phyloP scores from a whole-genome alignment of 768 basidiomycete genomes.

The Auriscalpium vulgare region DNA sequence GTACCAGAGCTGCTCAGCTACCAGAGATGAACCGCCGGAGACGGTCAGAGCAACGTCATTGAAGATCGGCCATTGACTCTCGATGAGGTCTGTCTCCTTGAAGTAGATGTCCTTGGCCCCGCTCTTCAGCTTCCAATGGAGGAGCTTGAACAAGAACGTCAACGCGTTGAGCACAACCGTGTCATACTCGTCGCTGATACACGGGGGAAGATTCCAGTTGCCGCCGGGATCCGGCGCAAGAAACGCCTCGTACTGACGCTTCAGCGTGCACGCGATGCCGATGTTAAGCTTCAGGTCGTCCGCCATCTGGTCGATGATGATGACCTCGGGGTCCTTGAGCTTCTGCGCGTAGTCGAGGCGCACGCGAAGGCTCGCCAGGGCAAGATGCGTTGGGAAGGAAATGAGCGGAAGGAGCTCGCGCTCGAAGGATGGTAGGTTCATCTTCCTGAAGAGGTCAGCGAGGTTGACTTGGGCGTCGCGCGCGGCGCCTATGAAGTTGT shows the following conservation, averaged over 20 bases:
- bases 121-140: conserved; percentile 94
- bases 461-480: conserved; percentile 83
- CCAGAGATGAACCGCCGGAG: conserved; percentile 78
- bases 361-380: conserved; percentile 84
- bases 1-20: conserved; percentile 94
- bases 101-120: conserved; percentile 89
- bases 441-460: conserved; percentile 65
- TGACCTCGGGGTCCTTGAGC: conserved; percentile 77
- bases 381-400: conserved; percentile 90
- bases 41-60: conserved; percentile 87
- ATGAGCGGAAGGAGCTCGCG: conserved; percentile 84
- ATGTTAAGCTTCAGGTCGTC: conserved; percentile 90
- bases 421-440: conserved; percentile 90
- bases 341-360: conserved; percentile 85
- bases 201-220: conserved; percentile 83
- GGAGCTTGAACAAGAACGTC: conserved; percentile 83
- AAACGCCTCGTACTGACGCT: conserved; percentile 90
- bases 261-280: conserved; percentile 86
- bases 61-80: conserved; percentile 93
- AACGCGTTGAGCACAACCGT: conserved; percentile 80
- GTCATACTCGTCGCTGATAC: conserved; percentile 89
- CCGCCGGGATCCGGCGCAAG: conserved; percentile 78
- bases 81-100: conserved; percentile 97
- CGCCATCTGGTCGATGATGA: conserved; percentile 90
- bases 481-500: conserved; percentile 76